Base-by-base conservation (phyloP, 1,284 basidiomycete genomes). In the Fomitiporia mediterranea region DNA sequence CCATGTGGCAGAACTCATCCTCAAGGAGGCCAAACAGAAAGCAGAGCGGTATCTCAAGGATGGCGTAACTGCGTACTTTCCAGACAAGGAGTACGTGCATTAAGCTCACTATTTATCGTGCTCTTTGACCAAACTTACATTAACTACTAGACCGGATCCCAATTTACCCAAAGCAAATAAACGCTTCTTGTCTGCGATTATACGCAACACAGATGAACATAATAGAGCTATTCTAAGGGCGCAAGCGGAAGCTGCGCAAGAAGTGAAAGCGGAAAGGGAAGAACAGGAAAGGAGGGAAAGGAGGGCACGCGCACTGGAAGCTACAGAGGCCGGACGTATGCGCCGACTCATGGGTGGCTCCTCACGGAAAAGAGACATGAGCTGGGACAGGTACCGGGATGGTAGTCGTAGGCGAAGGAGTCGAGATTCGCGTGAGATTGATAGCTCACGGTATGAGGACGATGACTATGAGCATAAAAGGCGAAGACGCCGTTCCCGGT, bases 161-260 rank as follows among this genome's bases (percentile, higher is more conserved):
- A 89, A 84, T 65, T 84, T 81, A 0, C 91, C 90, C 0, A 84
- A 81, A 63, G 71, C 94, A n/a, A 96, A 96, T 74, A 97, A 95
- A 67, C 87, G 91, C 1, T 97, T 97, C 70, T 74, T 97, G 19
- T 82, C 85, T 0, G 86, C 87, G 23, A 91, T 97, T 58, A 94
- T 97, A 55, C 83, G 85, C 59, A 92, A 81, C 61, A 95, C 94
- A 2, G 93, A 94, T 66, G 92, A 94, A 56, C 94, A 97, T 68
- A 97, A 97, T 69, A 84, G 85, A 68, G 84, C 88, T 11, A 74
- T 97, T 17, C 72, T 94, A 7, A 79, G 83, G 40, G 80, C 86
- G 17, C 91, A 97, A 70, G 85, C 87, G 0, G 70, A 80, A 17
- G 84, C 86, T 28, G 89, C 89, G 0, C 76, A 86, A 61, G 86